Evolutionary conservation across 2,329 filamentous ascomycete genomes (phyloP).

Genomic region (Metarhizium humberi): DNA sequence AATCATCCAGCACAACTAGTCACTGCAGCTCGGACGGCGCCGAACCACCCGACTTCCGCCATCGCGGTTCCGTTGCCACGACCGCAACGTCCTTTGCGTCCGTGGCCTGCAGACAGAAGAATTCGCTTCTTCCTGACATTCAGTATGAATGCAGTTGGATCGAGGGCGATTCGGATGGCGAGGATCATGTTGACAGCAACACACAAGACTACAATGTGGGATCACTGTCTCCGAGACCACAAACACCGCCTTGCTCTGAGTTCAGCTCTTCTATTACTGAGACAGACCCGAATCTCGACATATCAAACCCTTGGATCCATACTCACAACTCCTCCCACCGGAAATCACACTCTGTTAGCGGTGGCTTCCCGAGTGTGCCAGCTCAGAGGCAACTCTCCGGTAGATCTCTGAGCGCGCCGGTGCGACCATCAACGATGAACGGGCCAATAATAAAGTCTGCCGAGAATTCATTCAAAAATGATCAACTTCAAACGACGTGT

Average conservation of each 20-base stretch:
- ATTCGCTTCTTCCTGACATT: constrained; percentile 10
- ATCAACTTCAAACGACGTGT: neutral
- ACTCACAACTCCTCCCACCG: constrained; percentile 8
- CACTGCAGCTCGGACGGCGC: constrained; percentile 22
- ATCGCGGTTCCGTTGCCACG: constrained; percentile 26
- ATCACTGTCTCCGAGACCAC: constrained; percentile 21
- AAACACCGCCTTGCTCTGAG: constrained; percentile 16
- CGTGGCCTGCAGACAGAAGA: constrained; percentile 14
- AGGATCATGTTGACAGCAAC: constrained; percentile 12
- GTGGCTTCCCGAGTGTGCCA: constrained; percentile 1
- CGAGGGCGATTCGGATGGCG: constrained; percentile 25
- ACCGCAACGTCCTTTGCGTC: constrained; percentile 27
- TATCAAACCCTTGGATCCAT: constrained; percentile 1
- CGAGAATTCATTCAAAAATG: neutral
- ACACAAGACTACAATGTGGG: constrained; percentile 2
- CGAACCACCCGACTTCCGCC: constrained; percentile 22
- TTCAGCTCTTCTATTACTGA: neutral
- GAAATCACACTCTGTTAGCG: constrained; percentile 17
- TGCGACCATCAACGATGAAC: neutral
- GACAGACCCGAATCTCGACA: neutral
- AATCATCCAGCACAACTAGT: constrained; percentile 21
- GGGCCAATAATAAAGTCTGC: neutral
- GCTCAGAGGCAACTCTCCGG: constrained; percentile 8
- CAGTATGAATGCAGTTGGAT: constrained; percentile 26
- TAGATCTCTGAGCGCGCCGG: constrained; percentile 12